Conservation (phyloP, 2,329 filamentous ascomycete species). For the Didymella sp. region DNA sequence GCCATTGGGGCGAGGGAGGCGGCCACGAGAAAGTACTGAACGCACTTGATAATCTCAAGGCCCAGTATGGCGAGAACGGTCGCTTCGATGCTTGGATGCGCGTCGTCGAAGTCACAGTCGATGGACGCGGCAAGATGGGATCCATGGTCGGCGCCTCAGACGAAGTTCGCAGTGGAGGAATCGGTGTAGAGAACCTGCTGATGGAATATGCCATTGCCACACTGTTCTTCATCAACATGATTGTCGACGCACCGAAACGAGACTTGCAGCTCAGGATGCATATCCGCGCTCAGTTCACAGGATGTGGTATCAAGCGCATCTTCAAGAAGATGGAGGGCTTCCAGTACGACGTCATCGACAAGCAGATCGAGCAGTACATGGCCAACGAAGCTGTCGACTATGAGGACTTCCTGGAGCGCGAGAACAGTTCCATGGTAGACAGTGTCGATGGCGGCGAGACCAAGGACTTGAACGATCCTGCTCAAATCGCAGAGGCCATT, state of each 20-base stretch:
- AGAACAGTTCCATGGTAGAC: slow-evolving; percentile 90
- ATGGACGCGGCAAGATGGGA: slow-evolving; percentile 98
- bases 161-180: slow-evolving; percentile 92
- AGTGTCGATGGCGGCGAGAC: slow-evolving; percentile 81
- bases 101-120: slow-evolving; percentile 94
- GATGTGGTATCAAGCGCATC: slow-evolving; percentile 92
- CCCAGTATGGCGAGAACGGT: slow-evolving; percentile 86
- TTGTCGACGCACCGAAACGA: slow-evolving; percentile 87
- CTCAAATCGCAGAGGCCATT: slow-evolving; percentile 94
- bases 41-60: slow-evolving; percentile 90
- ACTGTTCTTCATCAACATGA: slow-evolving; percentile 94
- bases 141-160: slow-evolving; percentile 96
- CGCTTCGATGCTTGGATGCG: slow-evolving; percentile 99
- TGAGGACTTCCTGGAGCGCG: slow-evolving; percentile 92
- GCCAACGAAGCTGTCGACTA: slow-evolving; percentile 98
- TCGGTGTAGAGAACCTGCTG: slow-evolving; percentile 97
- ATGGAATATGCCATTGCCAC: slow-evolving; percentile 99
- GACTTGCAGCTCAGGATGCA: slow-evolving; percentile 93
- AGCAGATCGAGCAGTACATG: slow-evolving; percentile 93
- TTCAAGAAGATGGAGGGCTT: slow-evolving; percentile 97
- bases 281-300: slow-evolving; percentile 93
- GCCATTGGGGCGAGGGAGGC: slow-evolving; percentile 88
- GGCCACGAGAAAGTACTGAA: slow-evolving; percentile 94
- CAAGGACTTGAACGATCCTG: slow-evolving; percentile 90
- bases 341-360: slow-evolving; percentile 97